These are phyloP conservation scores for Citrus reticulata DNA, from an alignment of 345 rosid genomes.

Conservation along the genomic window DNA sequence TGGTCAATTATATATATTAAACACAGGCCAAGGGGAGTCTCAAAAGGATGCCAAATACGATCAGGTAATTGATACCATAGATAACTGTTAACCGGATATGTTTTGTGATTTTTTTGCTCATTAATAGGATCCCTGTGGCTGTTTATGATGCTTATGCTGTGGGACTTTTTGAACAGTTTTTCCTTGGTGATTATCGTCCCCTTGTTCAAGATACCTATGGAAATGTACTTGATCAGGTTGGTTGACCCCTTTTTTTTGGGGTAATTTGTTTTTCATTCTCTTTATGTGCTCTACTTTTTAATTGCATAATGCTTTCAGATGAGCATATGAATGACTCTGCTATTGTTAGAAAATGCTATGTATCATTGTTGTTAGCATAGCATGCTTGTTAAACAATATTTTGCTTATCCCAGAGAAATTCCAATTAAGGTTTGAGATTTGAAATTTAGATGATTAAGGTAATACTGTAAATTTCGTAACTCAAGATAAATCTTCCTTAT, in stretches of 20 bases:
- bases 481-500: neutral
- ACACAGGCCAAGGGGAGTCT: constrained; percentile 98
- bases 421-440: neutral
- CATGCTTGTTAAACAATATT: neutral
- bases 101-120: constrained; percentile 11
- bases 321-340: neutral
- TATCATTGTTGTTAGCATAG: neutral
- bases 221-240: constrained; percentile 91
- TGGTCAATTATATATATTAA: constrained; percentile 84
- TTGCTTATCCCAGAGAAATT: neutral
- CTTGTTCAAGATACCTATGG: constrained; percentile 78
- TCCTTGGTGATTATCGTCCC: constrained; percentile 98
- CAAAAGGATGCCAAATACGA: constrained; percentile 93
- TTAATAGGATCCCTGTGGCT: neutral
- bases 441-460: neutral
- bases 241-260: constrained; percentile 22
- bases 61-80: constrained; percentile 53
- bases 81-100: constrained; percentile 5
- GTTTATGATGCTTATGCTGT: constrained; percentile 10
- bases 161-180: constrained; percentile 56
- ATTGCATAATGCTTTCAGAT: neutral
- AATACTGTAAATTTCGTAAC: neutral
- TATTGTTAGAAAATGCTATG: neutral
- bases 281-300: neutral
- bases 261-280: neutral